Conservation (phyloP, 257 asterid species). For the Rhazya stricta region DNA sequence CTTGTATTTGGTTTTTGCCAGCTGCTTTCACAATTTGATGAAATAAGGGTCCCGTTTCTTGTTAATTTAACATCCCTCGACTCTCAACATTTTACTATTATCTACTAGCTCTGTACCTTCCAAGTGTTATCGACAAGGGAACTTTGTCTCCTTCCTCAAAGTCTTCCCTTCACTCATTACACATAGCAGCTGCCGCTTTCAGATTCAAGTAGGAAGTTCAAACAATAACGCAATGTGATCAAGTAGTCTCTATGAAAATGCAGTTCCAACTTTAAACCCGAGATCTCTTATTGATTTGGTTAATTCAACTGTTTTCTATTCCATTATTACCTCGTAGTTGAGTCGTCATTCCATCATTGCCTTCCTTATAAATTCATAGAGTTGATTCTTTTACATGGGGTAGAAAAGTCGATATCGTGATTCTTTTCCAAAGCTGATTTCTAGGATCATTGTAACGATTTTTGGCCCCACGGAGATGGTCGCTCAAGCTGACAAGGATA, state of each 20-base stretch:
- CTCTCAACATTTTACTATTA: neutral
- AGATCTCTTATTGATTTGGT: too few relatives aligned
- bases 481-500: neutral
- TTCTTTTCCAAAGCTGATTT: too few relatives aligned
- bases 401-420: too few relatives aligned
- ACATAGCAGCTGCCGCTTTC: neutral
- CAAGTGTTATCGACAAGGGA: neutral
- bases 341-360: too few relatives aligned
- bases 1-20: slow-evolving; percentile 16
- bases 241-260: too few relatives aligned
- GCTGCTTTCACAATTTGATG: slow-evolving; percentile 17
- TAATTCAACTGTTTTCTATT: too few relatives aligned
- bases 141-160: neutral
- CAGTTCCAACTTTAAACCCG: too few relatives aligned
- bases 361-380: too few relatives aligned
- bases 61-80: neutral
- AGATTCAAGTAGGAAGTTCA: neutral
- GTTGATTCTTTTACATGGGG: too few relatives aligned
- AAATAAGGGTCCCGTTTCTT: slow-evolving; percentile 16
- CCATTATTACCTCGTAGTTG: too few relatives aligned
- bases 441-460: too few relatives aligned
- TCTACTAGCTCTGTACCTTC: neutral
- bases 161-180: neutral
- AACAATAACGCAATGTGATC: neutral
- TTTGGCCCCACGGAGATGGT: neutral